These are phyloP conservation scores for Rhodotorula sp. DNA, from an alignment of 1,284 basidiomycete species.

Conservation along the genomic window DNA sequence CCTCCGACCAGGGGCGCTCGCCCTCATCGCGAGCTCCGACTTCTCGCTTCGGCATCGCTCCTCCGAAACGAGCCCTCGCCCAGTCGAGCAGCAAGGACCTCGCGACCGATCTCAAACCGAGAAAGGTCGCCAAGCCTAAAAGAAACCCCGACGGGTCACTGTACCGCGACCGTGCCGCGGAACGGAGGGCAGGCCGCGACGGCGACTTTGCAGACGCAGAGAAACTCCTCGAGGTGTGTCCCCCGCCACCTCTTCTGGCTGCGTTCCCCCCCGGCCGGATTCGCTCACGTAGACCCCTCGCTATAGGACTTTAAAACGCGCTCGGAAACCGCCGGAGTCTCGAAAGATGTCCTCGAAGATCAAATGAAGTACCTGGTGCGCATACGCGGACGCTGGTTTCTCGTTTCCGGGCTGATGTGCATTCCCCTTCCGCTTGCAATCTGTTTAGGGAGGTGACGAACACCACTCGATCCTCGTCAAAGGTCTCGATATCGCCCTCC, in stretches of 20 bases:
- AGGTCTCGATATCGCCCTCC: constrained; percentile 47
- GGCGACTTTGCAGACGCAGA: constrained; percentile 35
- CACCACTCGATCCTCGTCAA: constrained; percentile 46
- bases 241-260: neutral
- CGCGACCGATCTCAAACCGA: constrained; percentile 37
- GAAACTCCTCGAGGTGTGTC: constrained; percentile 34
- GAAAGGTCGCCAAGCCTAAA: constrained; percentile 15
- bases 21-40: neutral
- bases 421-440: too few species aligned
- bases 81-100: neutral
- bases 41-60: constrained; percentile 24
- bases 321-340: constrained; percentile 7
- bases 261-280: too few species aligned
- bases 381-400: neutral
- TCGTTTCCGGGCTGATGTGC: neutral
- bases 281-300: neutral
- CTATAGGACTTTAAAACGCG: constrained; percentile 33
- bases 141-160: constrained; percentile 7
- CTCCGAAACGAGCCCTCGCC: constrained; percentile 16
- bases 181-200: constrained; percentile 30
- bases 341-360: constrained; percentile 17
- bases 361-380: constrained; percentile 38
- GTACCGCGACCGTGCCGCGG: constrained; percentile 36
- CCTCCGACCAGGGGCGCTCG: neutral
- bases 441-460: constrained; percentile 45